phyloP scores from a whole-genome alignment of 2,329 filamentous ascomycete genomes.

The Aspergillus fructus region DNA sequence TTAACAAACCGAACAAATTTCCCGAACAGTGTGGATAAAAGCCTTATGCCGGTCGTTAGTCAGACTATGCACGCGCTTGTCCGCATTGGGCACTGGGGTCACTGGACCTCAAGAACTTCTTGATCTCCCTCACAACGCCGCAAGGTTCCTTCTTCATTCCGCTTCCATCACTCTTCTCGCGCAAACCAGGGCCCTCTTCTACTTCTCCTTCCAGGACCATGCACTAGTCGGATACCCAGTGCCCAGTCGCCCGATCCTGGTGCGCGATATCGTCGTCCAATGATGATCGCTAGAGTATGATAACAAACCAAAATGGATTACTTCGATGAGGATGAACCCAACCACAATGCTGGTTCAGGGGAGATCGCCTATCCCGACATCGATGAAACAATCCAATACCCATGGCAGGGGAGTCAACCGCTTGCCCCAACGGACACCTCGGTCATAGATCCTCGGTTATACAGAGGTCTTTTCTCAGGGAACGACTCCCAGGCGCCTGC shows the following conservation, averaged over 20 bases:
- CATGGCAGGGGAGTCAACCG: constrained; percentile 29
- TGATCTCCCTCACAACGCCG: not conserved
- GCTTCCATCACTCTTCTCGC: not conserved
- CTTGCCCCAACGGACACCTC: constrained; percentile 16
- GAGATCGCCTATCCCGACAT: constrained; percentile 33
- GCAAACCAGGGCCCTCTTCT: not conserved
- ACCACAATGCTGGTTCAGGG: constrained; percentile 18
- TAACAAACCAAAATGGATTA: constrained; percentile 22
- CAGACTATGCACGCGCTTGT: constrained; percentile 17
- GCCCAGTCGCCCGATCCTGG: not conserved
- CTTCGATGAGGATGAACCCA: constrained; percentile 11
- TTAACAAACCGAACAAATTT: too few species aligned
- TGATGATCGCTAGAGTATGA: constrained; percentile 5
- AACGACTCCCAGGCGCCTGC: constrained; percentile 13
- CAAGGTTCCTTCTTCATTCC: not conserved
- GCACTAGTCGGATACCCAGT: not conserved
- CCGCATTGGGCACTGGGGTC: constrained; percentile 17
- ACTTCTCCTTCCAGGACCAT: not conserved
- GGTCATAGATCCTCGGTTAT: constrained; percentile 36
- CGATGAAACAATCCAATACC: constrained; percentile 33
- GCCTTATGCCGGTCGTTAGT: constrained; percentile 1
- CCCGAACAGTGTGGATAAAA: constrained; percentile 9
- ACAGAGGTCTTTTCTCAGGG: constrained; percentile 24
- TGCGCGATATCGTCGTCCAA: constrained; percentile 3
- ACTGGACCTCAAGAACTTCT: constrained; percentile 13